These are phyloP conservation scores for Echria macrotheca DNA, from an alignment of 495 filamentous ascomycete species.

Conservation along the genomic window DNA sequence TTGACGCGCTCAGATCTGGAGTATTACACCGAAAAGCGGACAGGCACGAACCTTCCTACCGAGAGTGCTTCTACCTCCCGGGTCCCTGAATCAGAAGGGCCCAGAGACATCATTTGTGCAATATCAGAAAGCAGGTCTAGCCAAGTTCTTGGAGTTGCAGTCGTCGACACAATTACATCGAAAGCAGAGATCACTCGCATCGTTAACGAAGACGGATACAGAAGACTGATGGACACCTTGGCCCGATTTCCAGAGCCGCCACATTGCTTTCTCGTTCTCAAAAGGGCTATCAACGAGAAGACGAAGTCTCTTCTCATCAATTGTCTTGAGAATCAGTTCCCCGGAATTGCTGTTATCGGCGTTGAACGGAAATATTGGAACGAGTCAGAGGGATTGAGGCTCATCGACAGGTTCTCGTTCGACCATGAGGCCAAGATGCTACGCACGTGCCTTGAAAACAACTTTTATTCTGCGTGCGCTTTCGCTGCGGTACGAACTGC, in stretches of 20 bases:
- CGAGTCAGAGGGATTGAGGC: slow-evolving; percentile 72
- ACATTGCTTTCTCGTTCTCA: slow-evolving; percentile 24
- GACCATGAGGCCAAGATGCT: slow-evolving; percentile 71
- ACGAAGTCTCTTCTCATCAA: slow-evolving; percentile 69
- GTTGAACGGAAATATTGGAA: slow-evolving; percentile 86
- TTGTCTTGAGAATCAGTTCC: slow-evolving; percentile 60
- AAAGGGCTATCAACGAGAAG: slow-evolving; percentile 52
- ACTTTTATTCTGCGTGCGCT: slow-evolving; percentile 87
- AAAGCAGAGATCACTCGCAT: slow-evolving; percentile 53
- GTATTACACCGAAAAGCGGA: no score
- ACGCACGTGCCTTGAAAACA: slow-evolving; percentile 69
- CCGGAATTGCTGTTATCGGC: slow-evolving; percentile 50
- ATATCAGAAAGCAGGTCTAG: slow-evolving; percentile 82
- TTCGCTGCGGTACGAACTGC: slow-evolving; percentile 83
- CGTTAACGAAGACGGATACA: slow-evolving; percentile 76
- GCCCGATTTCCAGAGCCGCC: slow-evolving; percentile 56
- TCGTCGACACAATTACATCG: slow-evolving; percentile 76
- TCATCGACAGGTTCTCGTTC: slow-evolving; percentile 74
- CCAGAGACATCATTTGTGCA: slow-evolving; percentile 77
- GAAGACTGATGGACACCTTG: slow-evolving; percentile 49
- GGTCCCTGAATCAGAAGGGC: background rate
- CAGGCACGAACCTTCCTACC: no score
- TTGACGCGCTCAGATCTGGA: no score
- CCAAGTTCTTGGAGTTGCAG: slow-evolving; percentile 76
- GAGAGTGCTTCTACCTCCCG: no score